phyloP scores from a whole-genome alignment of 345 rosid genomes.

The Syzygium oleosum region DNA sequence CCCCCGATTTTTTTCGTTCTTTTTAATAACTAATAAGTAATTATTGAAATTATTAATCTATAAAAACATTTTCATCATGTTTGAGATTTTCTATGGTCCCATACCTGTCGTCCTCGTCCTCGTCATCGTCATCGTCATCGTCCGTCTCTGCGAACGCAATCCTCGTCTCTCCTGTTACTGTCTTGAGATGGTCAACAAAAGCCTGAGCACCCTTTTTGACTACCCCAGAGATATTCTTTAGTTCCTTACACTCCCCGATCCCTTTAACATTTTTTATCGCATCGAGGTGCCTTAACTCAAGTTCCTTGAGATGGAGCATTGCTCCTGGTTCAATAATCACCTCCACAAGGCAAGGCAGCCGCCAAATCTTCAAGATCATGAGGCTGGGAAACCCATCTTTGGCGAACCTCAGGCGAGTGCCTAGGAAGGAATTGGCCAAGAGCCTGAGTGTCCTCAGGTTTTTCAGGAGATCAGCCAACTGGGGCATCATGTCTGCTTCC shows the following conservation, averaged over 20 bases:
- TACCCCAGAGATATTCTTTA: too few species aligned
- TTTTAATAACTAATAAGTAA: too few species aligned
- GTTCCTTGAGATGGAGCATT: not conserved
- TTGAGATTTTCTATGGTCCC: not conserved
- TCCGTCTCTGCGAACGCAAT: too few species aligned
- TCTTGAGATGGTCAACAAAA: too few species aligned
- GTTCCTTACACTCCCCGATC: not conserved
- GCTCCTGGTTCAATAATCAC: not conserved
- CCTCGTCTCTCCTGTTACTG: too few species aligned
- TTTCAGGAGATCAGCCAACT: not conserved
- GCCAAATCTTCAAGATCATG: not conserved
- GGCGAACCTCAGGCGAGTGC: not conserved
- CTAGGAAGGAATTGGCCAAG: not conserved
- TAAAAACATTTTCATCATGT: not conserved
- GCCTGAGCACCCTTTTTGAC: too few species aligned
- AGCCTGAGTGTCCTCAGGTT: not conserved
- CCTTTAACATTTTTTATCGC: not conserved
- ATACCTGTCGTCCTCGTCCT: not conserved
- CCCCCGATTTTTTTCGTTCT: too few species aligned
- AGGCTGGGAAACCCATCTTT: not conserved
- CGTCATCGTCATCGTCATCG: too few species aligned
- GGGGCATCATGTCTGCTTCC: not conserved
- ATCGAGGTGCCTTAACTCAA: not conserved
- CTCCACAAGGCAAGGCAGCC: accelerated
- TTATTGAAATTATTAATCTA: too few species aligned